Evolutionary conservation across 352 stramenopile genomes (phyloP), one percentile per base, ranked within the genome.

Genomic region (Saprolegnia parasitica): DNA sequence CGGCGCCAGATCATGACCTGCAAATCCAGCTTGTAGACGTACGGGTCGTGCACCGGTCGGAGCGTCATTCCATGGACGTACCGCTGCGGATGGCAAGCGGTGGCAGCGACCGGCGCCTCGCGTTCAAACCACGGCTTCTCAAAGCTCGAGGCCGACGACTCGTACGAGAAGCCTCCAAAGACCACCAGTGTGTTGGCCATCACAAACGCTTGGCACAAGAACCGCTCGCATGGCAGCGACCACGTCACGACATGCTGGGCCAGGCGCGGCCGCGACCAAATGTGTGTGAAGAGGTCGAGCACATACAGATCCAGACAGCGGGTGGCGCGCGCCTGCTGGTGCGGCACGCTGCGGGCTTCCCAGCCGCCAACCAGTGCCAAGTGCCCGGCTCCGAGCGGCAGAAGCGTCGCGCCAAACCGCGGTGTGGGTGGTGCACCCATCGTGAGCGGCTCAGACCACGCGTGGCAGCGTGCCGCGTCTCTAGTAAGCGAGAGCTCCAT

Each of bases 1-100:
- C 74, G 73, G 6, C 81, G 78, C 81, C 84, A 91, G 68, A 91
- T 88, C 82, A 91, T 90, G 45, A 73, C 77, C 16, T 73, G 68
- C 26, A 87, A 39, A 40, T 90, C 79, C 37, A 91, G 76, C 35
- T 84, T 88, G 73, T 83, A 91, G 23, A 90, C 45, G 46, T 70
- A 61, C 0, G 71, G 70, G 5, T 63, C 65, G 5, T 74, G 45
- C 18, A 70, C 5, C 21, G 63, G 63, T 18, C 32, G 4, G 18
- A 70, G 35, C 20, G 26, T 39, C 50, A 62, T 70, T 6, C 63
- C 63, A 39, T 70, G 50, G 0, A 70, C 5, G 39, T 47, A 23
- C 13, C 63, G 18, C 9, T 16, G 9, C 6, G 63, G 63, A n/a
- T 60, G 52, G 24, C n/a, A 29, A 9, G 46, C n/a, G n/a, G 24